Evolutionary conservation across 495 filamentous ascomycete species (phyloP), one percentile per base, ranked within the genome.

Genomic region (Aspergillus egyptiacus): DNA sequence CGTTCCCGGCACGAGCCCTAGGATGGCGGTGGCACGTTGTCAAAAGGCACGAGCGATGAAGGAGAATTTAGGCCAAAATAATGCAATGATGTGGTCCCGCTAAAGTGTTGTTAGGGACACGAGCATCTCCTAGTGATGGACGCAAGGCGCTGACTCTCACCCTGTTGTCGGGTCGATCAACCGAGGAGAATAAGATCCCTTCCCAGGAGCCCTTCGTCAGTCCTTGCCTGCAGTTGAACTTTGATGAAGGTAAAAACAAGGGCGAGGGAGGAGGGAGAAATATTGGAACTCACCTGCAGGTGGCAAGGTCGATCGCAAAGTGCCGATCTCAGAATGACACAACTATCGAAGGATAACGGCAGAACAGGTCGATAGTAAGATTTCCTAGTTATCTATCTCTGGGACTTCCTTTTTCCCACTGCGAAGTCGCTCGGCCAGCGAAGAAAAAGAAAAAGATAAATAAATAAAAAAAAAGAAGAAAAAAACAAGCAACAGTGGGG

Each of bases 101-200:
- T 53, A 56, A 43, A 42, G 50, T 49, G 54, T 55, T 53, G 51
- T 38, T 24, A 44, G 46, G 51, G 51, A 44, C 54, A 57, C 57
- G 54, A 54, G 53, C 54, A 60, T 55, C 46, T 55, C 54, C 46
- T 52, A 30, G 49, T 46, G 42, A 48, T 37, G 33, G 54, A 60
- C 44, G 57, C 57, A 60, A 60, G 57, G 57, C 48, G 55, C 51
- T 40, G 33, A 40, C 28, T 15, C 20, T 34, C 19, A 20, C 43
- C 42, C 35, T 23, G 49, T 50, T 42, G 49, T 39, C 36, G 46
- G 51, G 51, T 46, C 33, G 38, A 51, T 42, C 28, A 46, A 42
- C 43, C 32, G 43, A 35, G 32, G 32, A 36, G 49, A 38, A 47
- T 46, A 35, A 11, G 35, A 51, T 53, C 57, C 53, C 53, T 54